phyloP scores from a whole-genome alignment of 2,329 filamentous ascomycete genomes.

The Colletotrichum sidae region DNA sequence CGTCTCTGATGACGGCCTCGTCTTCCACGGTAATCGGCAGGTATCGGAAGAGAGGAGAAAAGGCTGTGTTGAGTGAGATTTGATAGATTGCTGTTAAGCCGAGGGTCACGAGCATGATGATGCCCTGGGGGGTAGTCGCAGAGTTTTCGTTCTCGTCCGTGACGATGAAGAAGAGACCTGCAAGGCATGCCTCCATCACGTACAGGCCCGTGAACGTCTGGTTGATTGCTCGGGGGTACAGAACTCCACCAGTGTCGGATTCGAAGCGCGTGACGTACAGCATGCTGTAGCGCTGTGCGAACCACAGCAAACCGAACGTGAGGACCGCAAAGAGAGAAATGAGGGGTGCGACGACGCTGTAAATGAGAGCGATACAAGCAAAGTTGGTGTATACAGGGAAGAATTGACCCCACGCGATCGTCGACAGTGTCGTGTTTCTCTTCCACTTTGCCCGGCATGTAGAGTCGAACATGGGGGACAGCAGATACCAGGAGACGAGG shows the following conservation, averaged over 20 bases:
- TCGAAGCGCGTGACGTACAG: constrained; percentile 93
- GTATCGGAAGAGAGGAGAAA: constrained; percentile 87
- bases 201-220: constrained; percentile 96
- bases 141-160: constrained; percentile 65
- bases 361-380: constrained; percentile 90
- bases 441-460: constrained; percentile 87
- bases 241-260: constrained; percentile 89
- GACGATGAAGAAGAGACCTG: constrained; percentile 89
- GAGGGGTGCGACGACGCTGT: constrained; percentile 87
- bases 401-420: constrained; percentile 90
- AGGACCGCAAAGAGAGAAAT: constrained; percentile 94
- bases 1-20: constrained; percentile 90
- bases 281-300: constrained; percentile 96
- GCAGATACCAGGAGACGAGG: constrained; percentile 82
- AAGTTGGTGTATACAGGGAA: constrained; percentile 98
- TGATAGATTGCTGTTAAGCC: constrained; percentile 83
- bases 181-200: constrained; percentile 90
- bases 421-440: constrained; percentile 81
- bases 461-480: constrained; percentile 84
- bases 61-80: constrained; percentile 82
- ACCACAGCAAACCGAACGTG: constrained; percentile 91
- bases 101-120: constrained; percentile 83
- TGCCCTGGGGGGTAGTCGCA: constrained; percentile 78
- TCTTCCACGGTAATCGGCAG: constrained; percentile 96
- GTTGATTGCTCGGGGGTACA: constrained; percentile 94